Conservation (phyloP, 768 basidiomycete species). For the Dacryopinax primogenitus region DNA sequence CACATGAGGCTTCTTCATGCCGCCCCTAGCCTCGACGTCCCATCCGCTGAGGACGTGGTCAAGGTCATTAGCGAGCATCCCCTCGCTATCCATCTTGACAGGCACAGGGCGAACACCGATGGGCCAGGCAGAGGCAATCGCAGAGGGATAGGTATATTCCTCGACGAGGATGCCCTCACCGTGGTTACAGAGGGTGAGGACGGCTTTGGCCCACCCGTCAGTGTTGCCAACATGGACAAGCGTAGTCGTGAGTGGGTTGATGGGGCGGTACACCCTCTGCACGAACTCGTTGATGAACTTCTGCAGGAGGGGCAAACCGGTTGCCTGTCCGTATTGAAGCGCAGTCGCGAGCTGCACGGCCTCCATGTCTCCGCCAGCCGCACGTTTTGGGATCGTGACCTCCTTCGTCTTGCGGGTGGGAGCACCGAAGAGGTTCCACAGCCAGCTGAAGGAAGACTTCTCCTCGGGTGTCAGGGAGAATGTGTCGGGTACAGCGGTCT, state of each 20-base stretch:
- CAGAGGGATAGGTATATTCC: slow-evolving; percentile 69
- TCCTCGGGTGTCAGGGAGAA: slow-evolving; percentile 31
- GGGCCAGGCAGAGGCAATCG: slow-evolving; percentile 29
- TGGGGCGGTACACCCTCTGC: slow-evolving; percentile 38
- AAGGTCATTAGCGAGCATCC: slow-evolving; percentile 52
- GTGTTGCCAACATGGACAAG: slow-evolving; percentile 57
- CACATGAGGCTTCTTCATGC: slow-evolving; percentile 46
- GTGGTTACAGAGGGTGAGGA: slow-evolving; percentile 49
- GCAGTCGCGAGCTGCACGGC: slow-evolving; percentile 47
- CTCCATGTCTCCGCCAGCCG: slow-evolving; percentile 22
- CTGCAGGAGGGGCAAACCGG: slow-evolving; percentile 46
- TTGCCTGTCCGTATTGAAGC: slow-evolving; percentile 55
- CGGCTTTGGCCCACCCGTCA: slow-evolving; percentile 51
- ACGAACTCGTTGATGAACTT: slow-evolving; percentile 47
- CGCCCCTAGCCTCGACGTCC: slow-evolving; percentile 47
- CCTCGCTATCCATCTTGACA: slow-evolving; percentile 56
- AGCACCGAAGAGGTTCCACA: slow-evolving; percentile 42
- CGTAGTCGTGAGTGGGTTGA: slow-evolving; percentile 45
- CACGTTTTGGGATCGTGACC: slow-evolving; percentile 50
- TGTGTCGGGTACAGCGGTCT: slow-evolving; percentile 39
- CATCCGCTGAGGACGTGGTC: slow-evolving; percentile 49
- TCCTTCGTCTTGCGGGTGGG: slow-evolving; percentile 26
- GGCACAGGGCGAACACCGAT: slow-evolving; percentile 37
- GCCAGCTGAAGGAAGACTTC: slow-evolving; percentile 36
- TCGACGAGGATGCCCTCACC: slow-evolving; percentile 44